Evolutionary conservation across 2,329 filamentous ascomycete genomes (phyloP).

Genomic region (Neurospora sp.): DNA sequence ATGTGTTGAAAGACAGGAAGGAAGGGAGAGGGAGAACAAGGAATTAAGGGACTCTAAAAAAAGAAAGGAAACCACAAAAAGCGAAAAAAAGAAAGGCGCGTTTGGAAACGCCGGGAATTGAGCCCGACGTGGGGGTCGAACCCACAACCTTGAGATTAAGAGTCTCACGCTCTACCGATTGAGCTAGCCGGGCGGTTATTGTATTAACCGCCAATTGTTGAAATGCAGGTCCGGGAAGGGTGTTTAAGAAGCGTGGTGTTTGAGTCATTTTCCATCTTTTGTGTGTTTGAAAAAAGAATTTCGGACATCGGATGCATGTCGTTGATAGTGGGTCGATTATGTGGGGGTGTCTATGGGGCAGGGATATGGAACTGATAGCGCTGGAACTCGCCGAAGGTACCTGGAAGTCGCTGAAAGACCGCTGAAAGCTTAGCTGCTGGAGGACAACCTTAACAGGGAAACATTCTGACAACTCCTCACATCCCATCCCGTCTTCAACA

Average conservation of each 20-base stretch:
- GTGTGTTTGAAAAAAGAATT: not conserved
- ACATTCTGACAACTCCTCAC: not conserved
- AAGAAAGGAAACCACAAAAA: too few relatives aligned
- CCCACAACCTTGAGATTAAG: too few relatives aligned
- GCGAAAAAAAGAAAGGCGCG: too few relatives aligned
- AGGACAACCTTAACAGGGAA: not conserved
- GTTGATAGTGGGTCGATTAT: not conserved
- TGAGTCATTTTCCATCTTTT: not conserved
- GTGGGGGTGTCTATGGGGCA: not conserved
- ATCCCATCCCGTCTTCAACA: not conserved
- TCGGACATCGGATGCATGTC: not conserved
- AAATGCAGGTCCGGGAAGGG: rapidly evolving
- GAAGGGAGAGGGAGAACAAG: too few relatives aligned
- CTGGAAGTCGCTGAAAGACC: not conserved
- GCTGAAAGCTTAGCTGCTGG: not conserved
- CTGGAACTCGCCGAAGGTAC: not conserved
- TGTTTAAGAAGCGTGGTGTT: not conserved
- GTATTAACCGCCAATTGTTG: not conserved
- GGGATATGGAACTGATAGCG: not conserved
- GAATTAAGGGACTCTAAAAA: too few relatives aligned
- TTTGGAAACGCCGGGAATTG: too few relatives aligned
- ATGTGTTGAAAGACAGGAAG: too few relatives aligned
- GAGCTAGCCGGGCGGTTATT: slow-evolving; percentile 45
- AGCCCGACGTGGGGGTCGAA: too few relatives aligned
- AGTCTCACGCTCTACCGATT: slow-evolving; percentile 53